Evolutionary conservation across 1,284 basidiomycete genomes (phyloP), one percentile per base, ranked within the genome.

Genomic region (Microbotryomycetes sp.): DNA sequence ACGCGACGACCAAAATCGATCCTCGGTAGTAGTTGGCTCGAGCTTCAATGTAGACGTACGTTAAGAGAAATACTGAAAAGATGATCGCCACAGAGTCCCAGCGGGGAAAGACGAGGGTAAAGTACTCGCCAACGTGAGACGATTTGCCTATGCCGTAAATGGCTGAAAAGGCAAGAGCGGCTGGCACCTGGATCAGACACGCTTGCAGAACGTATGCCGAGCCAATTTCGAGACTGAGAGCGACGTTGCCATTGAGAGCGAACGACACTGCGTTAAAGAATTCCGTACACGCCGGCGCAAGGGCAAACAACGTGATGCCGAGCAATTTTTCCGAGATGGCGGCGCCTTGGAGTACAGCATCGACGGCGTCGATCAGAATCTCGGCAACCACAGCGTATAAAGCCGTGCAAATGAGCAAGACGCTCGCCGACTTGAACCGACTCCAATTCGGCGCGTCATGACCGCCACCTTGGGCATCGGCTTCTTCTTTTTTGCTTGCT

Each of bases 181-280:
- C 91, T 1, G 96, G 96, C 51, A 98, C 93, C 77, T 99, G 96
- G 24, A 99, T 82, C 59, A 98, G 80, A 75, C 96, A 98, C 21
- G 98, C 96, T 77, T 99, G 96, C 5, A 98, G 81, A 4, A 94
- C 96, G 75, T 98, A 99, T 1, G 96, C 96, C 0, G 93, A 97
- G 16, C 96, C 96, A 68, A 99, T 99, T 78, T 99, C 96, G 91
- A 99, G 96, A 76, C 89, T 92, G 21, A 99, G 79, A 1, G 96
- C 91, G 68, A 99, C 98, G 75, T 98, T 98, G 16, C 89, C 94
- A 72, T 96, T 89, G 70, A 99, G 78, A 18, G 96, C 94, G 73
- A 99, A 99, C n/a, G 91, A 94, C 73, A 98, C 96, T 58, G 96
- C 96, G 74, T 97, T 97, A 94, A 98, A 97, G 75, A 99, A 98